Conservation (phyloP, 768 basidiomycete species). For the Russula ochroleuca region DNA sequence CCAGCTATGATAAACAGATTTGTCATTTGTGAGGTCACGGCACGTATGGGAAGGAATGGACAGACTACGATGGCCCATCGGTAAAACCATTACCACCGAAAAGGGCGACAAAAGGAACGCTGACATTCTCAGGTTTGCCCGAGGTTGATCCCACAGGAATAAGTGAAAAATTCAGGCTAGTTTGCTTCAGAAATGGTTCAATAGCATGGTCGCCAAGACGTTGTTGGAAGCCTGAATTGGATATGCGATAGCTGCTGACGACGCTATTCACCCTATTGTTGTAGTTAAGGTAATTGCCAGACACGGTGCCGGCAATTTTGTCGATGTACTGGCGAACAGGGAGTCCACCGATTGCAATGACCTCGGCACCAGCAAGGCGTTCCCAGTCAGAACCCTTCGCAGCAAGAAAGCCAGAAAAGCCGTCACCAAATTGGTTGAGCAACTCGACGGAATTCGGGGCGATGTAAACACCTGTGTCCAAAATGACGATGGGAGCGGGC, state of each 20-base stretch:
- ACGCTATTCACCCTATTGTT: constrained; percentile 60
- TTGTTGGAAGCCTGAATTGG: constrained; percentile 48
- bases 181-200: constrained; percentile 45
- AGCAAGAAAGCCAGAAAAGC: constrained; percentile 43
- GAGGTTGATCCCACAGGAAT: constrained; percentile 44
- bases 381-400: constrained; percentile 52
- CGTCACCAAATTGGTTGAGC: constrained; percentile 43
- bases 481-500: constrained; percentile 46
- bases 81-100: constrained; percentile 48
- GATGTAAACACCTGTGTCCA: constrained; percentile 40
- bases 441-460: constrained; percentile 53
- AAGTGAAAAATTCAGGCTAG: constrained; percentile 46
- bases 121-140: constrained; percentile 41
- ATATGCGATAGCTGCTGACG: constrained; percentile 51
- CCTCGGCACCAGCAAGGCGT: constrained; percentile 55
- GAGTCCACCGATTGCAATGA: constrained; percentile 51
- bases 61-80: constrained; percentile 50
- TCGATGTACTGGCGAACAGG: constrained; percentile 54
- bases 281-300: constrained; percentile 61
- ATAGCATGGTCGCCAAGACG: constrained; percentile 55
- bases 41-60: constrained; percentile 5
- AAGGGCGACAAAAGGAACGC: constrained; percentile 49
- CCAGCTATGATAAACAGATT: constrained; percentile 42
- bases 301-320: constrained; percentile 52
- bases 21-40: constrained; percentile 10